Conservation (phyloP, 177 flowering plant species). For the Vitis hybrid region DNA sequence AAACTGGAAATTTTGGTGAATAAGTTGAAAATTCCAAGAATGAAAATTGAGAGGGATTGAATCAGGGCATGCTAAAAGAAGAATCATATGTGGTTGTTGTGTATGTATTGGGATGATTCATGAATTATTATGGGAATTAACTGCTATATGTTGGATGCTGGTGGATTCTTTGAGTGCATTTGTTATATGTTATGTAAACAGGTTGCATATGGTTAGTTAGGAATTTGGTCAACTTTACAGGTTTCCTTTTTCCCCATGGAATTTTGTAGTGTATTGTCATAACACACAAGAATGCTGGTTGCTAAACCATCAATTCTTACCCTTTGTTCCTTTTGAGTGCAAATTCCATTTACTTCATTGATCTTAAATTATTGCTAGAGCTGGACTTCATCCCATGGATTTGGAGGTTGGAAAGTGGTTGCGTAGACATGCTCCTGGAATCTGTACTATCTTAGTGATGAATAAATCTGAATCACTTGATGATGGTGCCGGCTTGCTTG, state of each 20-base stretch:
- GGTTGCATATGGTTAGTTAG: too few species aligned
- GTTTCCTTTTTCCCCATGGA: too few species aligned
- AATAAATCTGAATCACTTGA: conserved; percentile 87
- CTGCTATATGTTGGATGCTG: too few species aligned
- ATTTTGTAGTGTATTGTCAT: too few species aligned
- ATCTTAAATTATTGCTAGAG: conserved; percentile 33
- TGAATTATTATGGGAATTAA: too few species aligned
- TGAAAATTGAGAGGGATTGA: not conserved
- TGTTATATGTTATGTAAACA: too few species aligned
- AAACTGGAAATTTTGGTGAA: not conserved
- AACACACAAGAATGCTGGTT: too few species aligned
- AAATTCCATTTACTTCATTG: conserved; percentile 1
- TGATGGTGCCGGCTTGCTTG: conserved; percentile 55
- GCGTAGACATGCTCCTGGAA: conserved; percentile 76
- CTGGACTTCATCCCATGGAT: conserved; percentile 88
- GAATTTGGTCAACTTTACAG: too few species aligned
- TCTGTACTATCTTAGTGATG: conserved; percentile 66
- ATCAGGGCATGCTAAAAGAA: not conserved
- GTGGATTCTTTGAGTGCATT: too few species aligned
- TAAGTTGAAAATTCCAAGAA: not conserved
- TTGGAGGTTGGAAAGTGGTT: conserved; percentile 94
- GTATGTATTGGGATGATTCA: too few species aligned
- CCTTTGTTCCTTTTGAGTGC: not conserved
- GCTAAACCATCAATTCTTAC: not conserved
- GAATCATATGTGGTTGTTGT: too few species aligned